A percentile compares a stretch with the other conserved stretches of the same genome.
Evolutionary conservation across 2,329 filamentous ascomycete species (phyloP).

Genomic region (Graphilbum fragrans): DNA sequence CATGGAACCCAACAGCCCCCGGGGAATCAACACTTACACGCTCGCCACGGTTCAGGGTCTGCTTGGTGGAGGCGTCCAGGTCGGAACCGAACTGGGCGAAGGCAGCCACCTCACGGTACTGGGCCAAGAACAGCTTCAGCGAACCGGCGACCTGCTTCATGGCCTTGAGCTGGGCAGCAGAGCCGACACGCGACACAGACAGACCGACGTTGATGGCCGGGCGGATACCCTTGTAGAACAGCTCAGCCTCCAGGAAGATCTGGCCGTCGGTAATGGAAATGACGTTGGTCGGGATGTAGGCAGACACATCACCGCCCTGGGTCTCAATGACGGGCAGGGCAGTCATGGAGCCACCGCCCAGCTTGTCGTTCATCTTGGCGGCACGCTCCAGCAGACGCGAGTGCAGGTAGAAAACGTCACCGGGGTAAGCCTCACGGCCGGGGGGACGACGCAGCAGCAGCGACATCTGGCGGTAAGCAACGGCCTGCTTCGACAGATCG

Average conservation of each 20-base stretch:
- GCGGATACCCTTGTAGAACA: conserved; percentile 99
- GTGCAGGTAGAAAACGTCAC: conserved; percentile 99
- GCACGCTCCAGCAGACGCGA: conserved; percentile 98
- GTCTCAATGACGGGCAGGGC: conserved; percentile 97
- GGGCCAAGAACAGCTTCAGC: conserved; percentile 99
- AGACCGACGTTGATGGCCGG: conserved; percentile 99
- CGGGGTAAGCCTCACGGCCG: conserved; percentile 98
- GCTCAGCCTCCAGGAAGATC: conserved; percentile 98
- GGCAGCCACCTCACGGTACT: conserved; percentile 99
- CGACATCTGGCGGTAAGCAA: conserved; percentile 98
- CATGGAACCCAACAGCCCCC: too few relatives aligned
- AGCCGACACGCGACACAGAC: conserved; percentile 99
- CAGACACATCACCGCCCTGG: conserved; percentile 99
- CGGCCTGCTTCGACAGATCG: conserved; percentile 95
- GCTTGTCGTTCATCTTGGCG: conserved; percentile 96
- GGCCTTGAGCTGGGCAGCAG: conserved; percentile 98
- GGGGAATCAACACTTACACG: conserved; percentile 49
- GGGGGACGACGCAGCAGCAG: conserved; percentile 94
- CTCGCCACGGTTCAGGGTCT: conserved; percentile 96
- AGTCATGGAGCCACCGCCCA: conserved; percentile 91
- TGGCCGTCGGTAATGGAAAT: conserved; percentile 99
- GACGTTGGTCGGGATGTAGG: conserved; percentile 99
- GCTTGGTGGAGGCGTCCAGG: conserved; percentile 97
- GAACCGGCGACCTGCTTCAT: conserved; percentile 99
- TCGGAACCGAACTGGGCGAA: conserved; percentile 99